A percentile compares a stretch with the other conserved stretches of the same genome.
phyloP scores from a whole-genome alignment of 2,329 filamentous ascomycete species.

The Harringtonia aguacate region DNA sequence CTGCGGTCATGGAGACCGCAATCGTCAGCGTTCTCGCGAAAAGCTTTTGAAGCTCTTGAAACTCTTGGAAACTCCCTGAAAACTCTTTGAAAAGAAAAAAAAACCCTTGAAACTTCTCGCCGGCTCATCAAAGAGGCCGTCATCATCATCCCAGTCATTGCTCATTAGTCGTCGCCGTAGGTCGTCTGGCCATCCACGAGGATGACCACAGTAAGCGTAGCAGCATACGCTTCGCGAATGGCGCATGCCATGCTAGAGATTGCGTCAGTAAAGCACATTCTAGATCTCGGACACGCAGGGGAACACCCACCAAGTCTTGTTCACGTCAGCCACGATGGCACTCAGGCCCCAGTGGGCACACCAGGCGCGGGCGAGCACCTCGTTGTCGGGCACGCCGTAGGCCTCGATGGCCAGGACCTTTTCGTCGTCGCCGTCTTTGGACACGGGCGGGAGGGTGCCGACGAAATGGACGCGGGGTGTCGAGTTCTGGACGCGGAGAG shows the following conservation, averaged over 20 bases:
- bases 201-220: constrained; percentile 62
- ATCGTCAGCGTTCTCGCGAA: too few relatives aligned
- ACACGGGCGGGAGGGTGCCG: constrained; percentile 8
- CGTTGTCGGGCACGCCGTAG: constrained; percentile 63
- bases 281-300: neutral
- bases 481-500: constrained; percentile 11
- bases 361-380: constrained; percentile 67
- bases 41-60: too few relatives aligned
- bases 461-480: constrained; percentile 9
- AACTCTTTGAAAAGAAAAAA: too few relatives aligned
- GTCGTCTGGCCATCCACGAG: constrained; percentile 36
- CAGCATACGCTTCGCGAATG: constrained; percentile 65
- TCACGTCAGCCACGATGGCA: constrained; percentile 58
- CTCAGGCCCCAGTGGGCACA: constrained; percentile 65
- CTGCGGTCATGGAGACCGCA: too few relatives aligned
- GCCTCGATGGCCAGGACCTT: constrained; percentile 63
- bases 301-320: constrained; percentile 50
- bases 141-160: neutral
- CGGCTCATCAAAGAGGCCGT: neutral
- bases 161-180: constrained; percentile 9
- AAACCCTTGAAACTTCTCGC: too few relatives aligned
- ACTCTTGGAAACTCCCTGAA: too few relatives aligned
- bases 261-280: constrained; percentile 2
- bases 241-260: constrained; percentile 61
- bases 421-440: constrained; percentile 40